These are phyloP conservation scores for Aspergillaceae sp. DNA, from an alignment of 2,329 filamentous ascomycete species.

Conservation along the genomic window DNA sequence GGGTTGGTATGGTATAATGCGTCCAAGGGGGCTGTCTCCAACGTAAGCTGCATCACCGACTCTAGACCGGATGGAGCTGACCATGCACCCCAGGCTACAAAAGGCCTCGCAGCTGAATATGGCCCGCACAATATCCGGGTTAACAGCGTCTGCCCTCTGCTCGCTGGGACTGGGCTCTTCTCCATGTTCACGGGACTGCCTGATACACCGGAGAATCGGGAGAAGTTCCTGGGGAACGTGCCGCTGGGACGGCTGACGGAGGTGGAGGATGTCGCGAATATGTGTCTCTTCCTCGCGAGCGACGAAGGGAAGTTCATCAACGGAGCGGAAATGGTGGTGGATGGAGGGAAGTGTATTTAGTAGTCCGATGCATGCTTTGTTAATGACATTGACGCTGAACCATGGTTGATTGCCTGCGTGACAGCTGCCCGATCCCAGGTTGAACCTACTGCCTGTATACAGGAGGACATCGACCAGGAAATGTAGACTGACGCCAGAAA, in stretches of 20 bases:
- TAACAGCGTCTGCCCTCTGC: slow-evolving; percentile 45
- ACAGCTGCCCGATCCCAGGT: neutral
- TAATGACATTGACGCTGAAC: neutral
- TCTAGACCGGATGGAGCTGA: neutral
- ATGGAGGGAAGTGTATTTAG: slow-evolving; percentile 44
- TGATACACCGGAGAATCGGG: slow-evolving; percentile 38
- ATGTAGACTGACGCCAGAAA: too few species aligned
- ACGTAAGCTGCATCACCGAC: slow-evolving; percentile 20
- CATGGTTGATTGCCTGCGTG: too few species aligned
- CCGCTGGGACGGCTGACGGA: slow-evolving; percentile 37
- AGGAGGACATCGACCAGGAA: too few species aligned
- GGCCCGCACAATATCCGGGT: slow-evolving; percentile 49
- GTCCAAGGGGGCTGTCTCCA: slow-evolving; percentile 37
- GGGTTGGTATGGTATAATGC: slow-evolving; percentile 41
- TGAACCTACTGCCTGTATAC: neutral
- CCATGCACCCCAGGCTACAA: slow-evolving; percentile 44
- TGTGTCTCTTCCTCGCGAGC: slow-evolving; percentile 60
- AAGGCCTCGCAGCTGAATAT: slow-evolving; percentile 64
- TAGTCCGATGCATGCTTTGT: neutral
- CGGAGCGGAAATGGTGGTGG: slow-evolving; percentile 60
- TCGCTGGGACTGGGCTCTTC: slow-evolving; percentile 58
- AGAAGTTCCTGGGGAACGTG: slow-evolving; percentile 37
- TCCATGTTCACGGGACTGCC: slow-evolving; percentile 35
- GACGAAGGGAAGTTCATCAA: slow-evolving; percentile 66
- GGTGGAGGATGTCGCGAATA: slow-evolving; percentile 58